Evolutionary conservation across 306 rosid species (phyloP), one percentile per base, ranked within the genome.

Genomic region (Biancaea sappan): DNA sequence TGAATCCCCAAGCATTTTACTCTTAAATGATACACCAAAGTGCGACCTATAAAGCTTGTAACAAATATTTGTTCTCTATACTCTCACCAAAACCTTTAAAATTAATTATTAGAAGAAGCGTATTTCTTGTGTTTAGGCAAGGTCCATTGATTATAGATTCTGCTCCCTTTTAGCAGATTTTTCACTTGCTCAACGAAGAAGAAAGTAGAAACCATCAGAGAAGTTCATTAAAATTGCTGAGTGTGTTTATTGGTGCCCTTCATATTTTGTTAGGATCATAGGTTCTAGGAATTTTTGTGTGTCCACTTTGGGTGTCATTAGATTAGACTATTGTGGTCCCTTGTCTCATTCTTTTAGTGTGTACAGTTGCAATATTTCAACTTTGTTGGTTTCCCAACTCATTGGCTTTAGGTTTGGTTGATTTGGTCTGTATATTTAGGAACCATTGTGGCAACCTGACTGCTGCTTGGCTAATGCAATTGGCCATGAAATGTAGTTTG

Each of bases 391-490:
- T 54, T 70, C 51, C 41, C 18, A 2, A 6, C 64, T 16, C 18
- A 56, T 62, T 22, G 19, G 28, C 40, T 29, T n/a, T 62, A 51
- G 64, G 9, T 74, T 52, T 62, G 72, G 52, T 37, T 38, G 38
- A 66, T 73, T 77, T 26, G 59, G 61, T 14, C 8, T 51, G 58
- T 34, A 29, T 40, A 40, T 53, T 50, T 66, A n/a, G 47, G 35
- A 72, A 57, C n/a, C 59, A 28, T 47, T 32, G 26, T 73, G 50
- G 69, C 8, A 66, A 79, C 66, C 44, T 71, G 10, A 40, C 32
- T 73, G 62, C 72, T 54, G 26, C 7, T 21, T 71, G 66, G 62
- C 29, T 37, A 34, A 15, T n/a, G 35, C 18, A 19, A 5, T 48
- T 25, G 58, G 71, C 71, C 71, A 51, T 25, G 16, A 54, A 8